Conservation (phyloP, 192 early-diverging fungal species). For the Umbelopsis vinacea region DNA sequence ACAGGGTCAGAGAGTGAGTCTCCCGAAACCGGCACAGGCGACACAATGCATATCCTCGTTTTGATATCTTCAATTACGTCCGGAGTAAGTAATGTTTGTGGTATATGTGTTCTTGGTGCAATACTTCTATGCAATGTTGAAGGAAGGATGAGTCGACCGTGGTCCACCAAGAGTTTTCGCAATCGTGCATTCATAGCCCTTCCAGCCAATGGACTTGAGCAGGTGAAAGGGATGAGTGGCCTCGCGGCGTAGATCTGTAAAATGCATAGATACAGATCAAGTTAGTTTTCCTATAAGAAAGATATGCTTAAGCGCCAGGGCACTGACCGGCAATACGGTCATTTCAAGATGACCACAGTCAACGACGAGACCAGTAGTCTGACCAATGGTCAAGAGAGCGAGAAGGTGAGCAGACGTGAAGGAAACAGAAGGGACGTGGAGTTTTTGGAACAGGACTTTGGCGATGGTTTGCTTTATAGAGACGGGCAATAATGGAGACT, state of each 20-base stretch:
- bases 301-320: background rate
- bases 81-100: conserved; percentile 49
- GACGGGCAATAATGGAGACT: conserved; percentile 73
- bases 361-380: conserved; percentile 80
- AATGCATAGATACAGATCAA: background rate
- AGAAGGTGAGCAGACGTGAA: conserved; percentile 75
- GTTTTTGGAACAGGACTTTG: conserved; percentile 72
- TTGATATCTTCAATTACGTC: conserved; percentile 72
- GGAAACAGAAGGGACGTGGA: conserved; percentile 80
- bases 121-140: conserved; percentile 45
- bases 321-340: conserved; percentile 75
- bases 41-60: conserved; percentile 64
- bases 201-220: conserved; percentile 69
- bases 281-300: too few species aligned
- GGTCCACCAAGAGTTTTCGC: conserved; percentile 61
- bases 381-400: conserved; percentile 77
- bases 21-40: conserved; percentile 45
- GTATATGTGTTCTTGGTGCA: conserved; percentile 44
- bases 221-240: conserved; percentile 65
- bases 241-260: conserved; percentile 71
- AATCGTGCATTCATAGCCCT: conserved; percentile 62
- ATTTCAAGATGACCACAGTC: conserved; percentile 84
- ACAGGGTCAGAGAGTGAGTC: conserved; percentile 37
- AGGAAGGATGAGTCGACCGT: conserved; percentile 51
- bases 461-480: conserved; percentile 70